These are phyloP conservation scores for Penicillium waksmanii DNA, from an alignment of 495 filamentous ascomycete species.

Conservation along the genomic window DNA sequence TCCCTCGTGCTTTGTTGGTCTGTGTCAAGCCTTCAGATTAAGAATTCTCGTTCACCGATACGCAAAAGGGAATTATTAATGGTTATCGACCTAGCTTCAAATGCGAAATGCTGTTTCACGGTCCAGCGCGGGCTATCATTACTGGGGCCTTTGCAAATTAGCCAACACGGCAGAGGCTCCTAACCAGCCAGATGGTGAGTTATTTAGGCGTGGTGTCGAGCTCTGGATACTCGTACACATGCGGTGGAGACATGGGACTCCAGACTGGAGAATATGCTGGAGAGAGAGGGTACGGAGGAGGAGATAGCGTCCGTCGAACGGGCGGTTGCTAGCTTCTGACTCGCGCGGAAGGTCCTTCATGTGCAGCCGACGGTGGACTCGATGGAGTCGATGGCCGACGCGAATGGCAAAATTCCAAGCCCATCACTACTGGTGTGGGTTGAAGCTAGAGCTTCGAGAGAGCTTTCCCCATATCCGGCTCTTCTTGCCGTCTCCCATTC, in stretches of 20 bases:
- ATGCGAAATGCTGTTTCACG: background rate
- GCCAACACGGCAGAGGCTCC: background rate
- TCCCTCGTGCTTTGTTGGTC: background rate
- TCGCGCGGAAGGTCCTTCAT: slow-evolving; percentile 27
- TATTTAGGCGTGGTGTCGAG: background rate
- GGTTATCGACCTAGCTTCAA: background rate
- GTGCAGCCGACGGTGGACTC: slow-evolving; percentile 15
- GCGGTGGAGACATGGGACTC: slow-evolving; percentile 4
- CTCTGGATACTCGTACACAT: background rate
- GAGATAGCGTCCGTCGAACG: slow-evolving; percentile 30
- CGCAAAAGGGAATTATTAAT: background rate
- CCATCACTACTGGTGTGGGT: background rate
- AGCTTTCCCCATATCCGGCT: slow-evolving; percentile 6
- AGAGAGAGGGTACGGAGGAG: slow-evolving; percentile 7
- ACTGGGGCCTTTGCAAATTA: background rate
- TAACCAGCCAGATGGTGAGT: background rate
- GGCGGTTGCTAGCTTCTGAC: slow-evolving; percentile 29
- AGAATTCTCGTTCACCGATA: background rate
- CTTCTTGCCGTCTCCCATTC: background rate
- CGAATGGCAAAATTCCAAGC: background rate
- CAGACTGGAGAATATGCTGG: background rate
- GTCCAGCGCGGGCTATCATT: background rate
- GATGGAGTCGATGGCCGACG: background rate
- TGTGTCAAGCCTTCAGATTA: background rate
- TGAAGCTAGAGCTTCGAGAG: background rate